Evolutionary conservation across 1,139 yeast species (phyloP), one percentile per base, ranked within the genome.

Genomic region (Yamadazyma mexicana): DNA sequence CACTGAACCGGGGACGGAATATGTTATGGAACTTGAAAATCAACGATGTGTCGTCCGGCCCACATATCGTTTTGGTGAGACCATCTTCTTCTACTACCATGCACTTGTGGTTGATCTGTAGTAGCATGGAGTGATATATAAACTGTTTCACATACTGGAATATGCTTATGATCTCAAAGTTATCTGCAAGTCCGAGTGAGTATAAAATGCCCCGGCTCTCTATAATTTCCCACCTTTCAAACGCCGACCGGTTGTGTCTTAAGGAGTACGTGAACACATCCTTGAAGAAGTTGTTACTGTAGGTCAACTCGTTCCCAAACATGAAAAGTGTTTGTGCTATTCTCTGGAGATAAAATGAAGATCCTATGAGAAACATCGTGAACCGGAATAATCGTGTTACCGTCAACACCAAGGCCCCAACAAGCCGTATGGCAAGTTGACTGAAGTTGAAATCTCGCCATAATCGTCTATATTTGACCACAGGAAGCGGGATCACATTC

Each of bases 261-360:
- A 61, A 36, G 3, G 58, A 32, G 44, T 49, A 67, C 2, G 72
- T 62, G 33, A 58, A 37, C 17, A 59, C 46, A 44, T 68, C 73
- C 25, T 48, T 35, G 20, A 64, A 41, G 37, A 62, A 62, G 41
- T 58, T 61, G 16, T 51, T 48, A 2, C 69, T 62, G 44, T 56
- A 66, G 3, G 73, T 64, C 17, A 62, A 52, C 35, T 58, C 48
- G 42, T 63, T 59, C 33, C 67, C 64, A 40, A 59, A 60, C 30
- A 51, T 43, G 35, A 61, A 51, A 12, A 63, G 39, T 15, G 48
- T 35, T 35, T 46, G 43, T 12, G 58, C 35, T 8, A 46, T 38
- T 9, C 46, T 30, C 14, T 42, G 44, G 3, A 49, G 24, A 33
- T 49, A 50, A 23, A 45, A 43, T 0, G 47, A 47, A 8, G 58